Base-by-base conservation (phyloP, 2,329 filamentous ascomycete species). In the Zopfia rhizophila region DNA sequence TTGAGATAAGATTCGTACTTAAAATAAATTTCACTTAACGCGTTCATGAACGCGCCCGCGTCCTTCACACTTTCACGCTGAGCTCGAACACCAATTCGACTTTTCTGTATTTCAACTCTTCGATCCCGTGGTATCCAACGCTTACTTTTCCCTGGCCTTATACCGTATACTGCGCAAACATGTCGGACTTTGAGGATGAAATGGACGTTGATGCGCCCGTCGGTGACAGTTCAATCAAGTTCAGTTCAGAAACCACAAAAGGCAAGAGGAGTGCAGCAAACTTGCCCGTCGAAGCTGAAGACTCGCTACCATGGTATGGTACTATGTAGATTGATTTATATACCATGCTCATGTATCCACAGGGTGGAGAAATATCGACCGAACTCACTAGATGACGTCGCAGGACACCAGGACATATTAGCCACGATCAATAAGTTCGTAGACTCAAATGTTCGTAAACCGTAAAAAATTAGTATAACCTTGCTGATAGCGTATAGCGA, bases 331-430 rank as follows among this genome's bases (percentile, higher is more conserved):
- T 36, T 38, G 5, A 27, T 12, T 12, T 12, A 32, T 5, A 36
- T 41, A n/a, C 1, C 16, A 16, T 37, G 18, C 44, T 63, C 14
- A 59, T 30, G 3, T 8, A 2, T 4, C 3, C 7, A 1, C 49
- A 91, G 89, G 92, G 91, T 99, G 7, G 94, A 99, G 70, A 99
- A 99, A 68, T 99, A 97, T 75, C 85, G 94, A 40, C 94, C 94
- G 13, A 86, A 87, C 51, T 91, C 89, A 2, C 84, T 99, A 32
- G 85, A 88, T 59, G 94, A 99, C 73, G 94, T 99, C 46, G 96
- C 91, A 3, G 94, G 94, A 14, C 94, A 99, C 73, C 89, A 97
- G 68, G 94, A 99, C 73, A 97, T 99, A 66, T 85, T 99, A 55
- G 87, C 92, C 4, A 99, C 94, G 2, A 96, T 99, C 77, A 97